Percentiles rank a stretch among this genome's conserved stretches.
Evolutionary conservation across 2,329 filamentous ascomycete species (phyloP).

Genomic region (Huntiella decipiens): DNA sequence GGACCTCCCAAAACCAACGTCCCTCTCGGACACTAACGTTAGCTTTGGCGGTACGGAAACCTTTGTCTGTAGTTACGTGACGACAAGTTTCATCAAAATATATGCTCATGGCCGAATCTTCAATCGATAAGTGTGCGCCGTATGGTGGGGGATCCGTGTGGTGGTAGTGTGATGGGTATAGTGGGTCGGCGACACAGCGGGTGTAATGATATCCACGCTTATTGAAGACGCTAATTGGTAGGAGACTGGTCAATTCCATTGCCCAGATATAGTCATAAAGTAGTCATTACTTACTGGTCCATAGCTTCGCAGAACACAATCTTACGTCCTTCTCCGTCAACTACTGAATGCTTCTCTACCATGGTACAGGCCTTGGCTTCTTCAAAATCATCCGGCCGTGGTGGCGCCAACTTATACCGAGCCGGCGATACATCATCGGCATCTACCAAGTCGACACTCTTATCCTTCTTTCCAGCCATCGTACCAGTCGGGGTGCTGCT

Average conservation of each 20-base stretch:
- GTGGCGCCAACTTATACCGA: slow-evolving; percentile 45
- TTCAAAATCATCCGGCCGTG: slow-evolving; percentile 43
- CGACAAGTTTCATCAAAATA: slow-evolving; percentile 59
- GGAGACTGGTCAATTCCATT: background rate
- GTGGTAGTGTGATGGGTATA: slow-evolving; percentile 76
- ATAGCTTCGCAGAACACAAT: slow-evolving; percentile 44
- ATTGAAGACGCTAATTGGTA: slow-evolving; percentile 34
- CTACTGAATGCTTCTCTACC: slow-evolving; percentile 33
- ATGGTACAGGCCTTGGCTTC: slow-evolving; percentile 37
- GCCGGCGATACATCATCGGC: slow-evolving; percentile 31
- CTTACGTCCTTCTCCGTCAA: slow-evolving; percentile 27
- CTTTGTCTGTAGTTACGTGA: slow-evolving; percentile 75
- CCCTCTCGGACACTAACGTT: slow-evolving; percentile 85
- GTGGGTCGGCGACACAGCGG: slow-evolving; percentile 75
- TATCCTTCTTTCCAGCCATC: slow-evolving; percentile 22
- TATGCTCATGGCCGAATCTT: slow-evolving; percentile 74
- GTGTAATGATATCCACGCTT: slow-evolving; percentile 70
- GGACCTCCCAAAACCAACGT: slow-evolving; percentile 86
- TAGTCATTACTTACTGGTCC: slow-evolving; percentile 34
- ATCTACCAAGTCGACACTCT: slow-evolving; percentile 20
- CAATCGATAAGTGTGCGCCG: slow-evolving; percentile 71
- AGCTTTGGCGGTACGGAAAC: slow-evolving; percentile 75
- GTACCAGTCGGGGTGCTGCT: slow-evolving; percentile 29
- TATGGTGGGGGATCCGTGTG: slow-evolving; percentile 75
- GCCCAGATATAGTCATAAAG: background rate